These are phyloP conservation scores for Beta vulgaris DNA, from an alignment of 148 eudicot species.

Conservation along the genomic window DNA sequence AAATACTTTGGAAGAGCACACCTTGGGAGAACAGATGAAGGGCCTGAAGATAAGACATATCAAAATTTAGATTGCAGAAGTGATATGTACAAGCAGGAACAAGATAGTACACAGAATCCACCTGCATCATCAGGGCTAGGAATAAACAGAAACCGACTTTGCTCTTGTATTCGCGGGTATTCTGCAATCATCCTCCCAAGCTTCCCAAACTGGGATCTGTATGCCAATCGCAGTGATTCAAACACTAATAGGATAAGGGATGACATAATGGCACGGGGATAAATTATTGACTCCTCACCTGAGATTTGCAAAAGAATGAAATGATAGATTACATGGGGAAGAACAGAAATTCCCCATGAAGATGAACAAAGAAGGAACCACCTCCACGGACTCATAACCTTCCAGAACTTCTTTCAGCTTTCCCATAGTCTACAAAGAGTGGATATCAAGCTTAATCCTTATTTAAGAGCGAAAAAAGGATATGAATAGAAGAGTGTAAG, in stretches of 20 bases:
- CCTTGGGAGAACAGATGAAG: slow-evolving; percentile 91
- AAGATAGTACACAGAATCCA: slow-evolving; percentile 19
- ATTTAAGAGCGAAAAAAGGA: not conserved
- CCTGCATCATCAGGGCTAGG: slow-evolving; percentile 94
- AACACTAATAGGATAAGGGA: not conserved
- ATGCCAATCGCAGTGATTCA: slow-evolving; percentile 8
- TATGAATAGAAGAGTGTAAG: slow-evolving; percentile 1
- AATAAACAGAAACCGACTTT: slow-evolving; percentile 74
- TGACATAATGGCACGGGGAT: not conserved
- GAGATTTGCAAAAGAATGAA: slow-evolving; percentile 63
- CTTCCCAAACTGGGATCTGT: slow-evolving; percentile 81
- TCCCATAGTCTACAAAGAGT: slow-evolving; percentile 62
- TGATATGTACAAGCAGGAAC: not conserved
- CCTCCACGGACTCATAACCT: slow-evolving; percentile 76
- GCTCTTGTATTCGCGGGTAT: slow-evolving; percentile 62
- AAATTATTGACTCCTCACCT: slow-evolving; percentile 52
- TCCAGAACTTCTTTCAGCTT: slow-evolving; percentile 67
- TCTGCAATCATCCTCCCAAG: slow-evolving; percentile 82
- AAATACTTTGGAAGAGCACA: slow-evolving; percentile 76
- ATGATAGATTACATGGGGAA: slow-evolving; percentile 80
- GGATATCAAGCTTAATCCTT: slow-evolving; percentile 25
- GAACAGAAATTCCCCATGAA: slow-evolving; percentile 94
- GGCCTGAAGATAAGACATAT: slow-evolving; percentile 45
- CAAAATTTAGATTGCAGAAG: slow-evolving; percentile 12
- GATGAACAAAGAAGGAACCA: slow-evolving; percentile 95